Percentiles rank a stretch among this genome's conserved stretches.
Evolutionary conservation across 768 basidiomycete genomes (phyloP).

Genomic region (Termitomyces sp.): DNA sequence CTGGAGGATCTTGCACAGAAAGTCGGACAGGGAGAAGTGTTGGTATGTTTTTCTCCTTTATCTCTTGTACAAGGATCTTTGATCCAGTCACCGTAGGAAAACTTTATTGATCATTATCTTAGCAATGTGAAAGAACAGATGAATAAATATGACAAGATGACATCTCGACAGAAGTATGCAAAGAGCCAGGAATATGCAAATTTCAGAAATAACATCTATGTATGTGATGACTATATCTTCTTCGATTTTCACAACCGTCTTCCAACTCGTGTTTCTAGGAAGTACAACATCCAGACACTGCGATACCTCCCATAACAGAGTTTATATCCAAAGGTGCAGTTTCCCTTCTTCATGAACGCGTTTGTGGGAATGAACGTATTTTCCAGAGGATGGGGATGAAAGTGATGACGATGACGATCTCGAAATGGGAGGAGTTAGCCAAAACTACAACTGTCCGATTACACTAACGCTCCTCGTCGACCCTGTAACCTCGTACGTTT

Average conservation of each 20-base stretch:
- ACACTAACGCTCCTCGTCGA: constrained; percentile 60
- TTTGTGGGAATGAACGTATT: not conserved
- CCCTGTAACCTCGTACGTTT: constrained; percentile 75
- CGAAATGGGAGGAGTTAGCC: constrained; percentile 80
- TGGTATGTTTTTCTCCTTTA: constrained; percentile 39
- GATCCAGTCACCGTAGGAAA: constrained; percentile 30
- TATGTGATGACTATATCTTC: constrained; percentile 18
- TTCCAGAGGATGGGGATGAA: constrained; percentile 69
- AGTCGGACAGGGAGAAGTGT: constrained; percentile 46
- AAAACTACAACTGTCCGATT: constrained; percentile 82
- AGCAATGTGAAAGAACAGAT: constrained; percentile 33
- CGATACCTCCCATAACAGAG: constrained; percentile 75
- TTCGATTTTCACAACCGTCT: not conserved
- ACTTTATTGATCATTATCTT: constrained; percentile 47
- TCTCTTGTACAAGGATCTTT: not conserved
- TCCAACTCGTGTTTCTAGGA: constrained; percentile 39
- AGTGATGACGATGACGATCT: constrained; percentile 87
- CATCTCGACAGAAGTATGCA: constrained; percentile 74
- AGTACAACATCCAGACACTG: constrained; percentile 51
- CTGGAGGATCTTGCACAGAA: constrained; percentile 53
- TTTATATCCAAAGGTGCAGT: constrained; percentile 61
- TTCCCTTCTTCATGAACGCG: not conserved
- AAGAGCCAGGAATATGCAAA: constrained; percentile 50
- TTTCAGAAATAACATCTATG: constrained; percentile 67
- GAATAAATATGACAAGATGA: constrained; percentile 49